phyloP scores from a whole-genome alignment of 306 rosid genomes.

The Urtica urens region DNA sequence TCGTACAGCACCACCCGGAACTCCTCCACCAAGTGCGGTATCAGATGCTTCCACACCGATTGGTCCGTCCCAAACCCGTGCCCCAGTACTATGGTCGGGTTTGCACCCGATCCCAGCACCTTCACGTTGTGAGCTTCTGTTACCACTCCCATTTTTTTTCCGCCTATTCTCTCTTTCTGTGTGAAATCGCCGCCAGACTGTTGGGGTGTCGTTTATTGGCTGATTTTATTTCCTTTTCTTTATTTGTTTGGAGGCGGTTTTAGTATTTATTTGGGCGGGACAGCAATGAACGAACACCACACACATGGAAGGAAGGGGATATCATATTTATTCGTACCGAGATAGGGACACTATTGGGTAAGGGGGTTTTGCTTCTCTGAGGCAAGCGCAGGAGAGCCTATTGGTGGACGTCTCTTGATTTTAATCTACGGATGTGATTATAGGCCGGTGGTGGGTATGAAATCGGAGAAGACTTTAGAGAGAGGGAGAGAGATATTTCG shows the following conservation, averaged over 20 bases:
- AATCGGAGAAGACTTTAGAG: too few species aligned
- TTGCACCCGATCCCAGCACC: slow-evolving; percentile 37
- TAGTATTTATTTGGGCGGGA: background rate
- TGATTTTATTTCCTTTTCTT: background rate
- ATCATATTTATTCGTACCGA: too few species aligned
- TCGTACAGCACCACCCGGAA: slow-evolving; percentile 50
- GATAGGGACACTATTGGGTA: background rate
- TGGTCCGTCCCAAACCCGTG: slow-evolving; percentile 89
- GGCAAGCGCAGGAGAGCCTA: background rate
- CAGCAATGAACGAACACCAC: background rate
- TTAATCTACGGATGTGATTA: slow-evolving; percentile 1
- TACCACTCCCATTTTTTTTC: slow-evolving; percentile 44
- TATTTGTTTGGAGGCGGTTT: background rate
- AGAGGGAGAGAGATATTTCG: background rate
- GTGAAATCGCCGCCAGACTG: slow-evolving; percentile 7
- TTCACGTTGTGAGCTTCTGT: slow-evolving; percentile 75
- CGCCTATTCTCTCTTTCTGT: background rate
- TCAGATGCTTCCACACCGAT: slow-evolving; percentile 69
- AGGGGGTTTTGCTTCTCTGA: background rate
- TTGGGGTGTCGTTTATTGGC: background rate
- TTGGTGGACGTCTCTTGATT: background rate
- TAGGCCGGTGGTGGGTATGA: background rate
- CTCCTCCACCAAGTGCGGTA: slow-evolving; percentile 49
- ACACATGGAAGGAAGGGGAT: too few species aligned
- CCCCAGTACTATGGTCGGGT: slow-evolving; percentile 34